Percentiles rank a stretch among this genome's conserved stretches.
Conservation (phyloP, 225 moss, liverwort and hornwort genomes). For the Neckera pumila region DNA sequence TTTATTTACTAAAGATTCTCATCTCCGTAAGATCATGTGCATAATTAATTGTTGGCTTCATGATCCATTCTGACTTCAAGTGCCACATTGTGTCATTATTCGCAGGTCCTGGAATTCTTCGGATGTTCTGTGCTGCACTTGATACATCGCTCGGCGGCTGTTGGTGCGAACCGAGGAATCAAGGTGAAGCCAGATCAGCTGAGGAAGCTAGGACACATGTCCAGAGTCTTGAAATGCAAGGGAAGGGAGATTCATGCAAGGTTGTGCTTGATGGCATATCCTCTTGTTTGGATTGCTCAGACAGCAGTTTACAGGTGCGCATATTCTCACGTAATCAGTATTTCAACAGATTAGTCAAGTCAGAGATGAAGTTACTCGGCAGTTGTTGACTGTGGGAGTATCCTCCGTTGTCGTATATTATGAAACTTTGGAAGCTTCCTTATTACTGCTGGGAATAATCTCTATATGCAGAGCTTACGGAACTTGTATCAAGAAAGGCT, state of each 20-base stretch:
- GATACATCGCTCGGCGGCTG: constrained; percentile 21
- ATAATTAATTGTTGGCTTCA: neutral
- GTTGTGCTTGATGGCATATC: constrained; percentile 52
- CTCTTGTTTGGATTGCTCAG: constrained; percentile 52
- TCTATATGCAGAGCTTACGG: neutral
- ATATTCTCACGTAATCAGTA: neutral
- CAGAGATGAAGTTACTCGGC: neutral
- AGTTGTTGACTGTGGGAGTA: neutral
- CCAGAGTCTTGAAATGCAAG: neutral
- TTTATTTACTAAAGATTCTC: neutral
- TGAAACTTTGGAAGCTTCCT: neutral
- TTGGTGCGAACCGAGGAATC: constrained; percentile 15
- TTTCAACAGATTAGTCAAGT: neutral
- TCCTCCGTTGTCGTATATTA: neutral
- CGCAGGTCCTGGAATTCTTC: constrained; percentile 36
- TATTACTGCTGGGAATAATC: neutral
- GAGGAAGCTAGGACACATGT: constrained; percentile 1
- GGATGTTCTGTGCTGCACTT: constrained; percentile 20
- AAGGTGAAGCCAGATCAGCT: neutral
- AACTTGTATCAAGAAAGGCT: neutral
- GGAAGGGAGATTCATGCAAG: constrained; percentile 12
- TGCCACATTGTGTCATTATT: neutral
- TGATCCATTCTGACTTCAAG: neutral
- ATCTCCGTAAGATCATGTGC: neutral
- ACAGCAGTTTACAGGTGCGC: constrained; percentile 54